Base-by-base conservation (phyloP, 2,329 filamentous ascomycete genomes). In the Aspergillus ustus region DNA sequence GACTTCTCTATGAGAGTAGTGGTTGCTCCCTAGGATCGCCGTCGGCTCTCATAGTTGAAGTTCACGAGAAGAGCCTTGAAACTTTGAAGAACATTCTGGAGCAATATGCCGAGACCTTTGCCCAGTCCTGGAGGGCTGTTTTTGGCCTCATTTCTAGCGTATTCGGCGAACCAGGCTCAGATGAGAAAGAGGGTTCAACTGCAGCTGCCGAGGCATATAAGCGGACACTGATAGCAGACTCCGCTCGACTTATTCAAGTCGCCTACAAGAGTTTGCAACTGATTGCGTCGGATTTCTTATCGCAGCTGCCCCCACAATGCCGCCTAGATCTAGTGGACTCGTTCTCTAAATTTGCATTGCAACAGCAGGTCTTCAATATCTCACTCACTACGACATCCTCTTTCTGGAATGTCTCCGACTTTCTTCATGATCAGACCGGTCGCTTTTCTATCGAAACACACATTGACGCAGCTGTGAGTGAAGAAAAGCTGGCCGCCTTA, bases 361-460 rank as follows among this genome's bases (percentile, higher is more conserved):
- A 99, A 75, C 85, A 89, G 66, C 91, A 96, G 67, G 95, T 99
- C 72, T 83, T 99, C 43, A 99, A 99, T 69, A 96, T 98, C 70
- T 94, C 94, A 0, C 82, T 99, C 28, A 98, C 95, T 37, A 95
- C 93, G 1, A 91, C 97, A 8, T 97, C 94, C 0, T 95, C 96
- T 72, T 96, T 97, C 75, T 97, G 93, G 92, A 93, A 94, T 57
- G 85, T 97, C 7, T 97, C 94, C 0, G 93, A 97, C 75, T 95
- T 93, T 66, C 82, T 98, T 20, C 84, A 86, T 59, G 77, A 78
- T 7, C 79, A 81, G 43, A 80, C 81, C 52, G 78, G 81, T 22
- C 69, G 73, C 13, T 77, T 77, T 54, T 76, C 71, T 2, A 72
- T 78, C 54, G 75, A 77, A 57, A 69, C 67, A 13, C 70, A 76